A percentile compares a stretch with the other conserved stretches of the same genome.
phyloP scores from a whole-genome alignment of 495 filamentous ascomycete genomes.

The Amniculicola lignicola region DNA sequence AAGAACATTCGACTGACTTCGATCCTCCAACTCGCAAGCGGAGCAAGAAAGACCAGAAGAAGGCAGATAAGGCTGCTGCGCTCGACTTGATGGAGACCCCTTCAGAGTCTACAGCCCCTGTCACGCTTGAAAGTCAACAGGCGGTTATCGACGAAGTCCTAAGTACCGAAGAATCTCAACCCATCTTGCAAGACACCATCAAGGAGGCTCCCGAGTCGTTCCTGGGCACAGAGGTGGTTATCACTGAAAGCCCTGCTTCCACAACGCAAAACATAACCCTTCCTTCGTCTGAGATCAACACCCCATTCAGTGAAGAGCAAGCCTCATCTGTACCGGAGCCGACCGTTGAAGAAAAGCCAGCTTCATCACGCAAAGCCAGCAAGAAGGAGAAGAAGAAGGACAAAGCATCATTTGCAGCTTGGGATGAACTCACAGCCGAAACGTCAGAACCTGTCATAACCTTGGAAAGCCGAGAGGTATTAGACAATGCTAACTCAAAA shows the following conservation, averaged over 20 bases:
- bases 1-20: too few relatives aligned
- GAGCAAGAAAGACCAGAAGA: constrained; percentile 16
- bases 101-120: neutral
- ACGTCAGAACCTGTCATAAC: neutral
- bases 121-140: too few relatives aligned
- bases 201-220: too few relatives aligned
- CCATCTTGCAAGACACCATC: too few relatives aligned
- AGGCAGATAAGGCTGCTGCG: neutral
- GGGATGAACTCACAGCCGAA: constrained; percentile 10
- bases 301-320: too few relatives aligned
- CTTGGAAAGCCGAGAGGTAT: neutral
- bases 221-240: too few relatives aligned
- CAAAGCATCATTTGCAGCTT: neutral
- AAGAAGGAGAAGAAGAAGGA: constrained; percentile 22
- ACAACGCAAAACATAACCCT: too few relatives aligned
- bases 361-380: constrained; percentile 1
- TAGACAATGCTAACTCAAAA: neutral
- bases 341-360: neutral
- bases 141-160: too few relatives aligned
- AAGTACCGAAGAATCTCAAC: too few relatives aligned
- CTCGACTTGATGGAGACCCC: neutral
- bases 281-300: too few relatives aligned
- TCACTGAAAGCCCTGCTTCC: too few relatives aligned
- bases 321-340: too few relatives aligned
- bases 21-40: constrained; percentile 1